Evolutionary conservation across 1,139 yeast species (phyloP).

Genomic region (Nakaseomyces delphensis): DNA sequence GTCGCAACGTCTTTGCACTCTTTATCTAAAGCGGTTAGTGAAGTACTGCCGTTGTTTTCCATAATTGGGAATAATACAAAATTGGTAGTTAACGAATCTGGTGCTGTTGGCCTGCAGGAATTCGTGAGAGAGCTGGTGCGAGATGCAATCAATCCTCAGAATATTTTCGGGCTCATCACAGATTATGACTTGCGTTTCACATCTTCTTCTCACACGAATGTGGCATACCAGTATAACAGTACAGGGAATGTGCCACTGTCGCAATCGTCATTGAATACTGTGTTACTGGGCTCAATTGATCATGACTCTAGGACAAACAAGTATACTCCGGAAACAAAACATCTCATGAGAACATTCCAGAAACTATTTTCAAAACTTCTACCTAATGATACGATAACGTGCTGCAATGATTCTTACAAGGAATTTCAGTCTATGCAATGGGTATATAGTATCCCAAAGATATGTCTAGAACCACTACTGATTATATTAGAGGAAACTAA

Average conservation of each 20-base stretch:
- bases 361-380: conserved; percentile 24
- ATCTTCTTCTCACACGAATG: conserved; percentile 28
- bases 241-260: conserved; percentile 3
- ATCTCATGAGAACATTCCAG: conserved; percentile 16
- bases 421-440: conserved; percentile 72
- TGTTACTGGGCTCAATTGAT: conserved; percentile 3
- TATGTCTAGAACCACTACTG: conserved; percentile 68
- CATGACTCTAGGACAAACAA: not conserved
- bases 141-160: conserved; percentile 26
- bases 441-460: conserved; percentile 71
- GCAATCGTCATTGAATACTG: conserved; percentile 6
- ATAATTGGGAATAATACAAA: conserved; percentile 37
- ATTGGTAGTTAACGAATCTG: conserved; percentile 56
- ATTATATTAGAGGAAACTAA: conserved; percentile 61
- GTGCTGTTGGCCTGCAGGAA: conserved; percentile 62
- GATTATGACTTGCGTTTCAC: conserved; percentile 48
- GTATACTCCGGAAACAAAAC: conserved; percentile 1
- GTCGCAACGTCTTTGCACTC: conserved; percentile 39
- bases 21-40: conserved; percentile 34
- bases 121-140: conserved; percentile 38
- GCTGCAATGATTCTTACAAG: conserved; percentile 35
- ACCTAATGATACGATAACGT: conserved; percentile 32
- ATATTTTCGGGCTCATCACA: conserved; percentile 52
- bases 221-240: conserved; percentile 22
- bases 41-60: conserved; percentile 24